Conservation (phyloP, 129 eudicot genomes). For the Centaurea solstitialis region DNA sequence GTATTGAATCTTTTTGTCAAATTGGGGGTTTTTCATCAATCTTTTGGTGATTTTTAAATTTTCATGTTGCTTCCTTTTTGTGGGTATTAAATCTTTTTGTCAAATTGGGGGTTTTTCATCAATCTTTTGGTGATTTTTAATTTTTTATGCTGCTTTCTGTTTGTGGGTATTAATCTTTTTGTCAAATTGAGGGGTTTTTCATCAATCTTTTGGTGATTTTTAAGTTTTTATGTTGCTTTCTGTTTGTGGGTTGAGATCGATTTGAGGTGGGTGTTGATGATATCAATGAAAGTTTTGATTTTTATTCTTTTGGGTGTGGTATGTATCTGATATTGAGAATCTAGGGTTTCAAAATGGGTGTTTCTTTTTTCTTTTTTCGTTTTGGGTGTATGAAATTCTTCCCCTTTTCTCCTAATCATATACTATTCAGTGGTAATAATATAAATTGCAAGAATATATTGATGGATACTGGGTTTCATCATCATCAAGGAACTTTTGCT, state of each 20-base stretch:
- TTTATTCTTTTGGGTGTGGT: constrained; percentile 2
- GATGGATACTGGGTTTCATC: constrained; percentile 45
- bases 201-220: constrained; percentile 3
- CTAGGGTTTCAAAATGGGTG: constrained; percentile 32
- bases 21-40: neutral
- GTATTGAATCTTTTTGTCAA: neutral
- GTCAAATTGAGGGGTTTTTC: neutral
- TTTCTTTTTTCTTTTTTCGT: neutral
- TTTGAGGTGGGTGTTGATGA: constrained; percentile 15
- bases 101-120: neutral
- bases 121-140: neutral
- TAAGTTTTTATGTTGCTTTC: neutral
- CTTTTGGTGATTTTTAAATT: constrained; percentile 12
- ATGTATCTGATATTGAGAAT: constrained; percentile 18
- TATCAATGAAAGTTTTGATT: constrained; percentile 21
- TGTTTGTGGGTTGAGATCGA: constrained; percentile 8
- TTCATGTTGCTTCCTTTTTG: neutral
- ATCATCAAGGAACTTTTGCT: constrained; percentile 36
- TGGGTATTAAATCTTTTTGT: neutral
- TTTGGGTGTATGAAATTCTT: constrained; percentile 3
- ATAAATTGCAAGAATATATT: neutral
- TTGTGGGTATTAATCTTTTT: neutral
- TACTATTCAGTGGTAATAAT: neutral
- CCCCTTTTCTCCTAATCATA: neutral
- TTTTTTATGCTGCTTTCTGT: too few species aligned